A percentile compares a stretch with the other conserved stretches of the same genome.
These are phyloP conservation scores for Psilocybe azurescens DNA, from an alignment of 768 basidiomycete genomes.

Conservation along the genomic window DNA sequence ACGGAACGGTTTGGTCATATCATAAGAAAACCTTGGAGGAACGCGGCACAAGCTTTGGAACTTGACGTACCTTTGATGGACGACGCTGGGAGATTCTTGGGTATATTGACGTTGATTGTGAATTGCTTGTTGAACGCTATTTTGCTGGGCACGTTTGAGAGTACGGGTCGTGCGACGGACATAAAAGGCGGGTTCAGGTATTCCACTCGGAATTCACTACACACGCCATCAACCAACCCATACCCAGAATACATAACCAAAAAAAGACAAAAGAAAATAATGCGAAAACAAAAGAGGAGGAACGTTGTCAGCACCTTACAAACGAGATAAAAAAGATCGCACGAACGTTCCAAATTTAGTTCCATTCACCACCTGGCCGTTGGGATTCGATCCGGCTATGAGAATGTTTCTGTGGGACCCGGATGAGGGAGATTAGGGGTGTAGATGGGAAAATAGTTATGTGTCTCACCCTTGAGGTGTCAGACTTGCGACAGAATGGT, in stretches of 20 bases:
- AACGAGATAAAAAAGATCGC: background rate
- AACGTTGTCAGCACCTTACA: slow-evolving; percentile 21
- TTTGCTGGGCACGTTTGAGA: slow-evolving; percentile 39
- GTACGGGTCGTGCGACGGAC: slow-evolving; percentile 36
- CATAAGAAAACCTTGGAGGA: background rate
- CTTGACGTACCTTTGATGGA: slow-evolving; percentile 36
- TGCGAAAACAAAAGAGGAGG: slow-evolving; percentile 16
- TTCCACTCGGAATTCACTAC: slow-evolving; percentile 46
- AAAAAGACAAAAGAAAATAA: background rate
- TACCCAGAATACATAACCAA: too few relatives aligned
- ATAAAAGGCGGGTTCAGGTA: slow-evolving; percentile 49
- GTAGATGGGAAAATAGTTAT: slow-evolving; percentile 15
- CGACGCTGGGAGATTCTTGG: slow-evolving; percentile 28
- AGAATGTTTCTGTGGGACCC: slow-evolving; percentile 28
- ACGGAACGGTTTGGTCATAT: too few relatives aligned
- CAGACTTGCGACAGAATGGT: slow-evolving; percentile 65
- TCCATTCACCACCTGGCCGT: slow-evolving; percentile 33
- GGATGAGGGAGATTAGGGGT: background rate
- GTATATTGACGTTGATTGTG: slow-evolving; percentile 37
- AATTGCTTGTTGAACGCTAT: slow-evolving; percentile 43
- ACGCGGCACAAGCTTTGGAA: background rate
- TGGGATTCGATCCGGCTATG: slow-evolving; percentile 53
- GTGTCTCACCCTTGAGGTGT: slow-evolving; percentile 51
- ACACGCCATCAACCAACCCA: too few relatives aligned
- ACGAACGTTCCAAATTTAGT: slow-evolving; percentile 32